A percentile compares a stretch with the other conserved stretches of the same genome.
Evolutionary conservation across 331 rosid species (phyloP).

Genomic region (Quercus tomentella): DNA sequence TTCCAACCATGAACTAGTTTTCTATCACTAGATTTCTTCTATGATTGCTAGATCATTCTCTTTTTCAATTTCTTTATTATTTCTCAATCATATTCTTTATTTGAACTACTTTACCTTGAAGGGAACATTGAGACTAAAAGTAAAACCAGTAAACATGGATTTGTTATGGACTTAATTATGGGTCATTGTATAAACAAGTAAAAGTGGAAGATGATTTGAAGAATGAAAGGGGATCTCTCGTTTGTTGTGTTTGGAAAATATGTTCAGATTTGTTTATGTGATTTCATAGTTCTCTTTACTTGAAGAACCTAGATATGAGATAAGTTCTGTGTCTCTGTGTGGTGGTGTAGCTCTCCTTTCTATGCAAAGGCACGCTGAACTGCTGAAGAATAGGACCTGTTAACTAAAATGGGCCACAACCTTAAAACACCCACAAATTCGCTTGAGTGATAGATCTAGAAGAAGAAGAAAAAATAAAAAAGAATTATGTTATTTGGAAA

Average conservation of each 20-base stretch:
- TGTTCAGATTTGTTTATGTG: constrained; percentile 31
- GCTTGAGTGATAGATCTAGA: too few species aligned
- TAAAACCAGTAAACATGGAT: constrained; percentile 11
- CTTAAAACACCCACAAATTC: not conserved
- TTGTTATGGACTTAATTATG: constrained; percentile 31
- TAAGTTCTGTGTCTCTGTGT: constrained; percentile 19
- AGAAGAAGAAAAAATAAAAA: not conserved
- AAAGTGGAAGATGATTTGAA: constrained; percentile 57
- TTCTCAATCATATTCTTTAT: constrained; percentile 16
- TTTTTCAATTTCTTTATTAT: constrained; percentile 12
- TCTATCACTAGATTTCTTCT: constrained; percentile 20
- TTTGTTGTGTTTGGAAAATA: constrained; percentile 41
- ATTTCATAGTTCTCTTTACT: constrained; percentile 20
- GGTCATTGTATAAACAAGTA: constrained; percentile 38
- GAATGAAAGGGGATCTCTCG: constrained; percentile 61
- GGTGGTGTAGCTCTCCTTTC: constrained; percentile 54
- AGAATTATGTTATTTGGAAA: not conserved
- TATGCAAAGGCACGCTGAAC: constrained; percentile 35
- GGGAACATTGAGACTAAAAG: constrained; percentile 21
- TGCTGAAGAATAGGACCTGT: not conserved
- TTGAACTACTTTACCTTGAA: constrained; percentile 23
- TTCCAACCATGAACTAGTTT: constrained; percentile 17
- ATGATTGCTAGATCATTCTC: constrained; percentile 49
- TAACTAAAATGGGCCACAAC: not conserved
- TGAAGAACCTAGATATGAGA: constrained; percentile 38